Base-by-base conservation (phyloP, 2,329 filamentous ascomycete species). In the Fusarium verticillioides region DNA sequence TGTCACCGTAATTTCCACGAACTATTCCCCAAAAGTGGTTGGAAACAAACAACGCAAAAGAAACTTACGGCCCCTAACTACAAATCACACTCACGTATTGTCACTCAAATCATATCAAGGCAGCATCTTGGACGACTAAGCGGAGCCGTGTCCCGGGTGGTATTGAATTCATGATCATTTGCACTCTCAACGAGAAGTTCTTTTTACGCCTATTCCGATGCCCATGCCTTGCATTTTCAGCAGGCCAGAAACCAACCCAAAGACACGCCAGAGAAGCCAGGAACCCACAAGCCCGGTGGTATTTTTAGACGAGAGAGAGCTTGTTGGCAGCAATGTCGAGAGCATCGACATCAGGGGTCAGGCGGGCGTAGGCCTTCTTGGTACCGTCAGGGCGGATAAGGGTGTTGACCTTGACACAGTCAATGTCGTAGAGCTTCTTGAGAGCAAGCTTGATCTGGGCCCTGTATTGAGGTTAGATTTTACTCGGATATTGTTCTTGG, bases 371-470 rank as follows among this genome's bases (percentile, higher is more conserved):
- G 74, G 96, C 96, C 94, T 99, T 99, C 94, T 99, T 99, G 83
- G 92, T 91, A 82, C 96, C 96, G 84, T 99, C 95, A 76, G 96
- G 96, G 85, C 95, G 93, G 89, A 99, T 95, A 80, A 99, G 91
- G 80, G 96, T 99, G 92, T 99, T 99, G 90, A 99, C 95, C 93
- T 98, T 98, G 88, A 98, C 89, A 80, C 91, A 93, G 83, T 98
- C 96, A 78, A 99, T 96, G 85, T 98, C 96, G 87, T 99, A 99
- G 79, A 98, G 93, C 92, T 96, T 97, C 95, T 98, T 99, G 79
- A 99, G 89, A 75, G 96, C 94, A 82, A 91, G 89, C 91, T 98
- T 98, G 89, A 99, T 99, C 90, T 99, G 96, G 84, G 95, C 92
- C 94, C 50, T 99, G 40, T 23, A 26, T 21, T 5, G 15, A 12